These are phyloP conservation scores for Paragyromitra xinjiangensis DNA, from an alignment of 495 filamentous ascomycete genomes.

Conservation along the genomic window DNA sequence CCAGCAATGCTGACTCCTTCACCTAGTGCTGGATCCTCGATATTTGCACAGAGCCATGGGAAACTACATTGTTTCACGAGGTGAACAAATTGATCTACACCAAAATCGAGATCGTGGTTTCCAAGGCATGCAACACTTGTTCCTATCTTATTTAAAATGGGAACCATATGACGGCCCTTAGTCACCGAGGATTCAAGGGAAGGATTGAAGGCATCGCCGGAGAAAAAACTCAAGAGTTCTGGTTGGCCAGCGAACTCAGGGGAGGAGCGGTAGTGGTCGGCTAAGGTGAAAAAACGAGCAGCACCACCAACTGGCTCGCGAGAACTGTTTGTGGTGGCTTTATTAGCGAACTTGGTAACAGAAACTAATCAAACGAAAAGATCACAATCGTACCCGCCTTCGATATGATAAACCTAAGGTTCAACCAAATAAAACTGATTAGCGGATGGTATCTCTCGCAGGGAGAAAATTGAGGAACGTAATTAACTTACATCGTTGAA, in stretches of 20 bases:
- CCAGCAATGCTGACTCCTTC: slow-evolving; percentile 57
- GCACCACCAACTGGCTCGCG: slow-evolving; percentile 82
- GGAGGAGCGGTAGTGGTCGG: slow-evolving; percentile 73
- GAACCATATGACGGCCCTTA: slow-evolving; percentile 89
- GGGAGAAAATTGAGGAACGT: neutral
- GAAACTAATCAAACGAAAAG: neutral
- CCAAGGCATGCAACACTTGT: slow-evolving; percentile 82
- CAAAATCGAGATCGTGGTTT: slow-evolving; percentile 96
- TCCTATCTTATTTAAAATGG: slow-evolving; percentile 78
- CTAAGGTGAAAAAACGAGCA: slow-evolving; percentile 79
- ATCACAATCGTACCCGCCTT: slow-evolving; percentile 57
- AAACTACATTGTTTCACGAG: slow-evolving; percentile 78
- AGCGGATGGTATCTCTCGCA: neutral
- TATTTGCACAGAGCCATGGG: slow-evolving; percentile 89
- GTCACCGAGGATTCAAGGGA: slow-evolving; percentile 85
- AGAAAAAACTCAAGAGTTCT: slow-evolving; percentile 80
- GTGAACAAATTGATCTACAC: slow-evolving; percentile 79
- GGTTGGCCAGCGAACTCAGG: slow-evolving; percentile 69
- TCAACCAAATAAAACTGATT: neutral
- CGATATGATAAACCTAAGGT: slow-evolving; percentile 74
- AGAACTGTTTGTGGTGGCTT: slow-evolving; percentile 63
- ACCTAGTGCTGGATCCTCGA: slow-evolving; percentile 80
- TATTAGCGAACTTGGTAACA: slow-evolving; percentile 4
- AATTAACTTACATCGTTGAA: slow-evolving; percentile 78
- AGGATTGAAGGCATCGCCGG: slow-evolving; percentile 91